Conservation (phyloP, 768 basidiomycete genomes). For the Cyclocybe aegerita region DNA sequence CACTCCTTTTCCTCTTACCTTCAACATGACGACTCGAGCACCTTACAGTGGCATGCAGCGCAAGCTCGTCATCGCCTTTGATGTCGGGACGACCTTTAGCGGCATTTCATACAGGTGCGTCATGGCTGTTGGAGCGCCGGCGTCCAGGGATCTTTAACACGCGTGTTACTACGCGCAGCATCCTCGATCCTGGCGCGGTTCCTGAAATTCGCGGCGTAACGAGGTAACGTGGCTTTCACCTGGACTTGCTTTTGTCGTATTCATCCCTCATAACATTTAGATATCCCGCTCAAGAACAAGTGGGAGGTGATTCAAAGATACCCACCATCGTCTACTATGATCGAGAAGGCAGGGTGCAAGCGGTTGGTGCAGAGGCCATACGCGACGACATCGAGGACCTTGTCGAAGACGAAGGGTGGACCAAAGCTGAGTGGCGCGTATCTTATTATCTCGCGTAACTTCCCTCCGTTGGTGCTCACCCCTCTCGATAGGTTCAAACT, state of each 20-base stretch:
- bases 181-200: slow-evolving; percentile 38
- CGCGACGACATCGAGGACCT: slow-evolving; percentile 35
- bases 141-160: not conserved
- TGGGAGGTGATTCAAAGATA: slow-evolving; percentile 45
- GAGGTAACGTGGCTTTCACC: slow-evolving; percentile 20
- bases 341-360: slow-evolving; percentile 32
- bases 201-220: slow-evolving; percentile 44
- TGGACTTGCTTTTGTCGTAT: not conserved
- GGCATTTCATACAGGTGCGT: slow-evolving; percentile 32
- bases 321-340: slow-evolving; percentile 45
- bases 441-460: not conserved
- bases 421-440: slow-evolving; percentile 46
- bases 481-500: slow-evolving; percentile 28
- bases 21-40: slow-evolving; percentile 22
- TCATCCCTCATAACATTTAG: slow-evolving; percentile 21
- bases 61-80: slow-evolving; percentile 42
- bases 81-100: slow-evolving; percentile 43
- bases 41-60: slow-evolving; percentile 34
- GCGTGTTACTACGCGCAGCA: slow-evolving; percentile 19
- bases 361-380: slow-evolving; percentile 47
- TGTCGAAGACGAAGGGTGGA: slow-evolving; percentile 44
- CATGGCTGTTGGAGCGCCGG: not conserved
- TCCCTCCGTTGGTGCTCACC: not conserved
- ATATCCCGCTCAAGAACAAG: slow-evolving; percentile 45
- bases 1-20: not conserved